Evolutionary conservation across 371 early-diverging fungal genomes (phyloP), one percentile per base, ranked within the genome.

Genomic region (Mucor circinelloides): DNA sequence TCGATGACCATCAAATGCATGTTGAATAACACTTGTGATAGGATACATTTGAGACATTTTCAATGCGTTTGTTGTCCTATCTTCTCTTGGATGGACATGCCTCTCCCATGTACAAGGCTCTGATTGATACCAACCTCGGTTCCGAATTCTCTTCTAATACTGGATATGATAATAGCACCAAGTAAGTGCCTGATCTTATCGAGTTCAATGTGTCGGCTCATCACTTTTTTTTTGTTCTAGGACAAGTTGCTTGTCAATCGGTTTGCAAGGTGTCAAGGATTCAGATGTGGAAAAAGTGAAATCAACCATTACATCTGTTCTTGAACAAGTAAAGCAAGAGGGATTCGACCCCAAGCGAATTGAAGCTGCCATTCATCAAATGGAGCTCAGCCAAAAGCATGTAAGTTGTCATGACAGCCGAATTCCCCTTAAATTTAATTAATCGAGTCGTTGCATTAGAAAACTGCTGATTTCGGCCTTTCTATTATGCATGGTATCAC

Each of bases 91-190:
- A 93, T 75, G 97, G 97, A 27, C 90, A 94, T 57, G 89, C 96
- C 17, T 90, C 96, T 12, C 98, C 98, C 13, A 92, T 98, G 93
- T 94, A 95, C 77, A 86, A 95, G 76, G 93, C 94, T n/a, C 82
- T 98, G 73, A 95, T 98, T 50, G 97, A 97, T 72, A 87, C 93
- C 40, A 91, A 93, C 50, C 74, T 98, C n/a, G 97, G 96, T 15
- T 87, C 94, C 0, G 98, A 97, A 63, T 98, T 94, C 79, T 90
- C 93, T 40, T 85, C 94, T 9, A 93, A 91, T 63, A 95, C 94
- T 7, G 98, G 98, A 12, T 96, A 94, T 69, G 93, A 94, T 71
- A 78, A 83, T 25, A 89, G 85, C 62, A 87, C 88, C 34, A 82
- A 76, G 87, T 87, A 77, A 57, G 60, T 2, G 2, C n/a, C 12